phyloP scores from a whole-genome alignment of 2,329 filamentous ascomycete species.

The Didymella segeticola region DNA sequence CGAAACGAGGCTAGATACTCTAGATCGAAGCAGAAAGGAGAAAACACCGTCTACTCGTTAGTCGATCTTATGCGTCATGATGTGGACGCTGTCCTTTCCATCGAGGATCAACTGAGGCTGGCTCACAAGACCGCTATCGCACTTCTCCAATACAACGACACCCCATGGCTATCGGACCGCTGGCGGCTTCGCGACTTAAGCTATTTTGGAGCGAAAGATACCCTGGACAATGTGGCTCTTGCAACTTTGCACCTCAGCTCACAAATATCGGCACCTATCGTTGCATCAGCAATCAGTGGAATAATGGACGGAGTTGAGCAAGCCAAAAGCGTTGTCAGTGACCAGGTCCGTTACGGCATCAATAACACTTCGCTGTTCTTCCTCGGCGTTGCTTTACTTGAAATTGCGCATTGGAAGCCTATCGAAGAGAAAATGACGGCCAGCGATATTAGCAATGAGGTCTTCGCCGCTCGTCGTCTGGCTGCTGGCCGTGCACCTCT shows the following conservation, averaged over 20 bases:
- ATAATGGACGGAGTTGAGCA: conserved; percentile 28
- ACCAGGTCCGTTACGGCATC: conserved; percentile 30
- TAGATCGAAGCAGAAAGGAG: too few species aligned
- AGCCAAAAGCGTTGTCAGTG: conserved; percentile 4
- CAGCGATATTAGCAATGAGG: conserved; percentile 22
- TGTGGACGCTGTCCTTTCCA: conserved; percentile 8
- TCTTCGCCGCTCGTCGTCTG: conserved; percentile 32
- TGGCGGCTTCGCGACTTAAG: conserved; percentile 27
- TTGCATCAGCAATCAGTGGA: neutral
- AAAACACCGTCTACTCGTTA: conserved; percentile 6
- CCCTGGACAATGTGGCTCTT: conserved; percentile 18
- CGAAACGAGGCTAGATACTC: neutral
- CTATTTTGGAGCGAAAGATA: conserved; percentile 18
- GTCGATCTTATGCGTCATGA: conserved; percentile 23
- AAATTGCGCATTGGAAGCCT: conserved; percentile 33
- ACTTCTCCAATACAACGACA: conserved; percentile 29
- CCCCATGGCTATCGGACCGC: conserved; percentile 29
- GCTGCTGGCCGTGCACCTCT: conserved; percentile 20
- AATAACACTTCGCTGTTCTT: conserved; percentile 34
- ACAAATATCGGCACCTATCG: conserved; percentile 13
- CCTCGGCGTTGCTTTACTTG: conserved; percentile 34
- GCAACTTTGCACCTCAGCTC: conserved; percentile 30
- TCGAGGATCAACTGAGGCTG: conserved; percentile 26
- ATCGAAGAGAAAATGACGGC: conserved; percentile 25
- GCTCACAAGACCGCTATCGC: conserved; percentile 26